These are phyloP conservation scores for Postia placenta DNA, from an alignment of 768 basidiomycete genomes.

Conservation along the genomic window DNA sequence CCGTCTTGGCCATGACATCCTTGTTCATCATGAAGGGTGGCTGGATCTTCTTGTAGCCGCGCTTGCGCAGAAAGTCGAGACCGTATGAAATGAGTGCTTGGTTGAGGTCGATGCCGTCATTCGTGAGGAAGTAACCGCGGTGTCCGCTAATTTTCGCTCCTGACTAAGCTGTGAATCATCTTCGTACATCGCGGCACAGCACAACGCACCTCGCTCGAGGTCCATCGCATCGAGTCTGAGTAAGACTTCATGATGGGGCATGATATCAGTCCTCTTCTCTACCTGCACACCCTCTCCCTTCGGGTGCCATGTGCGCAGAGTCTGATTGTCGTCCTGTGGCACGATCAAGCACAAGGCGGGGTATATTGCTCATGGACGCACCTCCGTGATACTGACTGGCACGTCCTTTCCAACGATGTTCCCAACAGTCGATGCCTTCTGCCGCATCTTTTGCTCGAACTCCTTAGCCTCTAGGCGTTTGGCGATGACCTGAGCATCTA, in stretches of 20 bases:
- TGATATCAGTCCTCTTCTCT: slow-evolving; percentile 65
- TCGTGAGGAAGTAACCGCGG: slow-evolving; percentile 92
- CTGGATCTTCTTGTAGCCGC: slow-evolving; percentile 88
- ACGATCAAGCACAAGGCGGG: background rate
- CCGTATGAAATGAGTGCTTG: slow-evolving; percentile 94
- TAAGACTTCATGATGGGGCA: slow-evolving; percentile 98
- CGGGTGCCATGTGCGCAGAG: slow-evolving; percentile 82
- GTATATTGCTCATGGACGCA: slow-evolving; percentile 26
- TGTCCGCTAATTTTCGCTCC: slow-evolving; percentile 93
- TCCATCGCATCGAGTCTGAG: slow-evolving; percentile 93
- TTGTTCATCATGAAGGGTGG: slow-evolving; percentile 99
- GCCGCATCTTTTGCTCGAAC: slow-evolving; percentile 71
- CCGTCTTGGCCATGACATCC: slow-evolving; percentile 95
- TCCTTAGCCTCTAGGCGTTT: slow-evolving; percentile 75
- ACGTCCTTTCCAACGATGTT: slow-evolving; percentile 89
- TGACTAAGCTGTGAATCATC: too few species aligned
- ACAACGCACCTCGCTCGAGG: slow-evolving; percentile 86
- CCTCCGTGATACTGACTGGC: slow-evolving; percentile 86
- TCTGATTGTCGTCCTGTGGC: slow-evolving; percentile 84
- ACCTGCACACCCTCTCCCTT: slow-evolving; percentile 68
- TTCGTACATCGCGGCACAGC: too few species aligned
- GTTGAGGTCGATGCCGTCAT: slow-evolving; percentile 95
- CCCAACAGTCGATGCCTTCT: slow-evolving; percentile 76
- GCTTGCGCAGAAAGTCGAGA: slow-evolving; percentile 82
- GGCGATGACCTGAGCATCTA: slow-evolving; percentile 75